Percentiles rank a stretch among this genome's conserved stretches.
phyloP scores from a whole-genome alignment of 2,329 filamentous ascomycete genomes.

The Tolypocladium pustulatum region DNA sequence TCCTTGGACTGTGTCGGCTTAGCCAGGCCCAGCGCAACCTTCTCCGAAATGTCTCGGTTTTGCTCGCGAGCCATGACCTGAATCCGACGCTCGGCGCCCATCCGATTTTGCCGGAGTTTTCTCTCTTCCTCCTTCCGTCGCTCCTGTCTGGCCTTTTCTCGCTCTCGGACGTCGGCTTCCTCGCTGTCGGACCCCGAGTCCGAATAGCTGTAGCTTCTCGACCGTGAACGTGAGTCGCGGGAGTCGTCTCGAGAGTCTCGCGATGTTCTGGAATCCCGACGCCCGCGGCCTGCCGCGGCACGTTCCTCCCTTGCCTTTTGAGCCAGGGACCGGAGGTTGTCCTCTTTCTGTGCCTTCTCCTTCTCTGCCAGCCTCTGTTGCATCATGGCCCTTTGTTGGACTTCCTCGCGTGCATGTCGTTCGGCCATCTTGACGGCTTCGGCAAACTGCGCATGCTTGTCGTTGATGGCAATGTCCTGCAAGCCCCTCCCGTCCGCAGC shows the following conservation, averaged over 20 bases:
- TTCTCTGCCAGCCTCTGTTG: slow-evolving; percentile 94
- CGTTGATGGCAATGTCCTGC: slow-evolving; percentile 92
- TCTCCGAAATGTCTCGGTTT: slow-evolving; percentile 93
- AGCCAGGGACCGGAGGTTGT: slow-evolving; percentile 75
- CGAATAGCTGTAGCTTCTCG: slow-evolving; percentile 41
- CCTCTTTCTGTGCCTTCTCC: slow-evolving; percentile 90
- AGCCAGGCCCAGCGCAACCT: slow-evolving; percentile 85
- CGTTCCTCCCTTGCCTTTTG: slow-evolving; percentile 86
- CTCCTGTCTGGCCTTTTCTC: slow-evolving; percentile 69
- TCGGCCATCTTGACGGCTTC: slow-evolving; percentile 93
- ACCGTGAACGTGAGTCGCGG: slow-evolving; percentile 26
- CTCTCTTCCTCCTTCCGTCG: slow-evolving; percentile 74
- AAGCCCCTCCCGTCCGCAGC: slow-evolving; percentile 86
- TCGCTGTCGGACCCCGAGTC: slow-evolving; percentile 46
- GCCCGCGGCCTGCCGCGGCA: slow-evolving; percentile 38
- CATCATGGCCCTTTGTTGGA: slow-evolving; percentile 85
- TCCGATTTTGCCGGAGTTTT: slow-evolving; percentile 83
- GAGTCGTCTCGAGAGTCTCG: slow-evolving; percentile 27
- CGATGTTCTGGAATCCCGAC: slow-evolving; percentile 19
- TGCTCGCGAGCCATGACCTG: slow-evolving; percentile 93
- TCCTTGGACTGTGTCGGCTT: slow-evolving; percentile 90
- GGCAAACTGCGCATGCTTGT: slow-evolving; percentile 94
- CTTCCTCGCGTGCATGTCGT: slow-evolving; percentile 88
- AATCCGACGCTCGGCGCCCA: slow-evolving; percentile 86
- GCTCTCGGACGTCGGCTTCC: slow-evolving; percentile 60